Base-by-base conservation (phyloP, 495 filamentous ascomycete species). In the Talaromyces ruber region DNA sequence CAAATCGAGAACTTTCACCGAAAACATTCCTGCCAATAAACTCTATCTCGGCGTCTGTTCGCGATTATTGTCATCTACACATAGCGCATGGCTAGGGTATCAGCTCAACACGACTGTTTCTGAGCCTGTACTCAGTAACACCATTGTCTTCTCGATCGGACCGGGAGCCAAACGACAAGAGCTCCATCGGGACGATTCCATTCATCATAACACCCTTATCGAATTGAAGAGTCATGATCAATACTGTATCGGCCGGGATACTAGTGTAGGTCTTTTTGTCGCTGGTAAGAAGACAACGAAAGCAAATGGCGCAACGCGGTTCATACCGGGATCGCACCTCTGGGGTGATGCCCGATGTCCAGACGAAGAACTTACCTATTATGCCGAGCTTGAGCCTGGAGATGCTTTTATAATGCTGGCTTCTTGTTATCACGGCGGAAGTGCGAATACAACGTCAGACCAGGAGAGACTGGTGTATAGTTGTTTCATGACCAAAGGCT, bases 241-340 rank as follows among this genome's bases (percentile, higher is more conserved):
- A 45, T 45, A 45, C 39, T 4, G 18, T 18, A n/a, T 21, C 18
- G 39, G 39, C 16, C 39, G 39, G 16, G 39, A 45, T 21, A 45
- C 39, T 9, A 21, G 39, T 21, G 70, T 66, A 11, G 72, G 64
- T 64, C 6, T 43, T 63, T 8, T 53, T n/a, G 21, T 28, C 21
- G 50, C 50, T 14, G 50, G 50, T 14, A 75, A 67, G 12, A 71
- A 66, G 55, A 71, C 68, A 0, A 76, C 73, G 8, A 70, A 67
- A 53, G 65, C 66, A 30, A 81, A 81, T 60, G 79, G 79, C 21
- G 78, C 78, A 16, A 81, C 79, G 0, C 68, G 76, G 8, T 70
- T 78, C 29, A 75, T 80, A 59, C 78, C 77, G 0, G 74, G 76
- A 6, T 71, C 66, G 4, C 78, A 81, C 64, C 67, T 77, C 12